phyloP scores from a whole-genome alignment of 1,139 yeast species.

The Taphrina pruni region DNA sequence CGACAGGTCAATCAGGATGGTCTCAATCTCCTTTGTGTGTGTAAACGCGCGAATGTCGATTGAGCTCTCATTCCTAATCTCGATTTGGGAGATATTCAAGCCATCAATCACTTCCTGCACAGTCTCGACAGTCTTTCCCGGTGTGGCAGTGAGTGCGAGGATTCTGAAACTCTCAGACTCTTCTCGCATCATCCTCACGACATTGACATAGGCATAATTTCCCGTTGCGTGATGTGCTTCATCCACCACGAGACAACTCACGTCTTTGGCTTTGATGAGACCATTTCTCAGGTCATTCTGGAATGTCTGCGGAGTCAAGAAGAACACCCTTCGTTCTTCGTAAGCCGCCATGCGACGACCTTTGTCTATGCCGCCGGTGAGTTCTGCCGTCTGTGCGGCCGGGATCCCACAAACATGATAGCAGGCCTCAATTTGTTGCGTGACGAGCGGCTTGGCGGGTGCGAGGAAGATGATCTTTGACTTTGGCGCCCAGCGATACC shows the following conservation, averaged over 20 bases:
- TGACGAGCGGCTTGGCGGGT: constrained; percentile 96
- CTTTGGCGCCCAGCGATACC: constrained; percentile 75
- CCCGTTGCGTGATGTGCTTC: constrained; percentile 97
- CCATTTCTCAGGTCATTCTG: constrained; percentile 86
- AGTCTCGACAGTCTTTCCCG: constrained; percentile 75
- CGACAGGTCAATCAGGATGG: constrained; percentile 62
- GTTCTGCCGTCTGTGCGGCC: constrained; percentile 73
- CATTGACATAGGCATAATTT: constrained; percentile 84
- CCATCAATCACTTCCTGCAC: constrained; percentile 84
- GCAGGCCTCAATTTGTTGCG: constrained; percentile 95
- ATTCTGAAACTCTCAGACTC: constrained; percentile 73
- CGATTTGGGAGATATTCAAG: constrained; percentile 74
- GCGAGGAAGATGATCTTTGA: constrained; percentile 92
- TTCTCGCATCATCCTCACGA: constrained; percentile 68
- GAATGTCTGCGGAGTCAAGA: constrained; percentile 95
- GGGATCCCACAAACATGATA: constrained; percentile 86
- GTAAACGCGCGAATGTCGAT: constrained; percentile 80
- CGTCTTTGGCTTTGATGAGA: constrained; percentile 70
- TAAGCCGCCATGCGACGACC: constrained; percentile 71
- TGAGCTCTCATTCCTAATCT: constrained; percentile 83
- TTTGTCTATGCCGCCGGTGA: constrained; percentile 65
- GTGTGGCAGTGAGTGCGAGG: constrained; percentile 93
- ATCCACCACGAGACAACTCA: constrained; percentile 81
- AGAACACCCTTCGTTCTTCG: constrained; percentile 77
- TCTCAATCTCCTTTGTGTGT: constrained; percentile 69